phyloP scores from a whole-genome alignment of 495 filamentous ascomycete genomes.

The Recurvomyces mirabilis region DNA sequence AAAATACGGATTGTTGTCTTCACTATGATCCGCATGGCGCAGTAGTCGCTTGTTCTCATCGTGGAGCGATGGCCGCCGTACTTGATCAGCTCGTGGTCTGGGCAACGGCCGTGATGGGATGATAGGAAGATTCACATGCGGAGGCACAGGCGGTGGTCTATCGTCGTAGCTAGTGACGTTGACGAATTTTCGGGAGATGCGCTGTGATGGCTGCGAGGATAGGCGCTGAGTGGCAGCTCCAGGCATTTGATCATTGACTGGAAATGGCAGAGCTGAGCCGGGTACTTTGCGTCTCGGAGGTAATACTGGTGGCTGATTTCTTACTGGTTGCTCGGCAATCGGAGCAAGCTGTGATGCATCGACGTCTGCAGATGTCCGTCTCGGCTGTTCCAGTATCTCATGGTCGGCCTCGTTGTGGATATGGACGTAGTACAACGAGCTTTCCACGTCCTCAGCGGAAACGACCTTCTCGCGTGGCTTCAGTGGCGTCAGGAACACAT shows the following conservation, averaged over 20 bases:
- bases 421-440: conserved; percentile 85
- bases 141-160: not conserved
- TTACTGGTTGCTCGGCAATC: not conserved
- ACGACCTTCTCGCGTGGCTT: conserved; percentile 81
- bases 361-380: not conserved
- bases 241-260: not conserved
- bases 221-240: not conserved
- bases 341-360: not conserved
- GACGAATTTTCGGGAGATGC: conserved; percentile 7
- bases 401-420: conserved; percentile 37
- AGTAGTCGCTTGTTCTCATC: conserved; percentile 9
- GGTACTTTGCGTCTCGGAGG: not conserved
- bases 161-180: not conserved
- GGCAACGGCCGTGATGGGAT: conserved; percentile 13
- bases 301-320: not conserved
- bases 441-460: conserved; percentile 73
- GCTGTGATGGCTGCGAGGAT: not conserved
- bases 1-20: conserved; percentile 12
- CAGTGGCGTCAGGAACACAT: conserved; percentile 86
- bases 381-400: not conserved
- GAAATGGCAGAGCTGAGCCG: conserved; percentile 1
- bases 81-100: conserved; percentile 5
- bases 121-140: conserved; percentile 6
- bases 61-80: not conserved
- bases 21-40: conserved; percentile 1